Base-by-base conservation (phyloP, 768 basidiomycete species). In the Pleurotus cornucopiae region DNA sequence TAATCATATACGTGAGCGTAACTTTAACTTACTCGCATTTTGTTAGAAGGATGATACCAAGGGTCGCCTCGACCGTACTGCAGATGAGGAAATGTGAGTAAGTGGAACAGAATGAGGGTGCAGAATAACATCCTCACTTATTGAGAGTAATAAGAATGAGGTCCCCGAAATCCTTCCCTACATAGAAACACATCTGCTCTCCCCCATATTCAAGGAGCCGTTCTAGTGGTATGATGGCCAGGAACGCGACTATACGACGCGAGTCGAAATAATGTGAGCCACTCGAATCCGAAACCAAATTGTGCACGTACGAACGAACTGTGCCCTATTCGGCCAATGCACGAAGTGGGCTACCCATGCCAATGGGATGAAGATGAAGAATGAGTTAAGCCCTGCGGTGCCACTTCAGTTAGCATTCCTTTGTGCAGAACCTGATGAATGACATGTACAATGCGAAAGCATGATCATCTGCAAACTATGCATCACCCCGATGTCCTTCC, bases 41-140 rank as follows among this genome's bases (percentile, higher is more conserved):
- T n/a, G 65, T 60, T n/a, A 90, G 69, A 14, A 90, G 72, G 55
- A 89, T 79, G 49, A 89, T 84, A 0, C 85, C 85, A 4, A 91
- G 70, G 0, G 85, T 85, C 0, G 81, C 88, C 69, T 91, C 89
- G 1, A 91, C 85, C 6, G 81, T 72, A 63, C 86, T 89, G 55
- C 3, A 21, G 49, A 30, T 1, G 21, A 26, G 23, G 9, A 56
- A 44, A 26, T 11, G 47, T 58, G 30, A 63, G 40, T 54, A 11
- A 26, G 14, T 41, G 47, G 13, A 30, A 20, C 9, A 25, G 37
- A 46, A 46, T 54, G 34, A 40, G 54, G 49, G 37, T 12, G 6
- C n/a, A 4, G 46, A 25, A 9, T 6, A 25, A 5, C 23, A 18
- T 30, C 25, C 77, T 44, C 51, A 85, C 85, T 89, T 89, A 69